A percentile compares a stretch with the other conserved stretches of the same genome.
Conservation (phyloP, 768 basidiomycete genomes). For the Amanita phalloides region DNA sequence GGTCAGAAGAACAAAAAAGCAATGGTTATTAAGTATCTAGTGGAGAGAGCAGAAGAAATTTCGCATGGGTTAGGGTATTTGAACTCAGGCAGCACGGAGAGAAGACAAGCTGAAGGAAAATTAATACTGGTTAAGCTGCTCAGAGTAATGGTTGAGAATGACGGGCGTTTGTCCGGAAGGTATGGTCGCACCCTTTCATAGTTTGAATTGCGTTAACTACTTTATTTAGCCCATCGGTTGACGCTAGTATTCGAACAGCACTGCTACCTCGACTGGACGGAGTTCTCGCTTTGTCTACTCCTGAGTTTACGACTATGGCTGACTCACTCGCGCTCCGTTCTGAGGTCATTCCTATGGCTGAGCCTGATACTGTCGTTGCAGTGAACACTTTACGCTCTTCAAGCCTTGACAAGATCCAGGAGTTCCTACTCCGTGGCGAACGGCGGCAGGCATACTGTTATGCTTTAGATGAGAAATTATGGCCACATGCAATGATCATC, state of each 20-base stretch:
- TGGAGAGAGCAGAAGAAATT: constrained; percentile 66
- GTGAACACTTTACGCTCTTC: constrained; percentile 50
- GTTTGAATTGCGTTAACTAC: neutral
- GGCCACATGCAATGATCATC: constrained; percentile 95
- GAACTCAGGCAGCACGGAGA: constrained; percentile 36
- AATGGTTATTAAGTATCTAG: constrained; percentile 66
- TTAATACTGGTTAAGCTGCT: constrained; percentile 64
- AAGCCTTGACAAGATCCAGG: constrained; percentile 67
- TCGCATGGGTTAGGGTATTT: constrained; percentile 68
- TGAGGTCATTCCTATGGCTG: constrained; percentile 19
- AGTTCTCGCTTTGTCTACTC: constrained; percentile 12
- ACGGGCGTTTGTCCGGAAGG: constrained; percentile 83
- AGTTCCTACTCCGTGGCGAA: constrained; percentile 73
- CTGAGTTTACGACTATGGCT: constrained; percentile 20
- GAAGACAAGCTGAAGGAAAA: constrained; percentile 63
- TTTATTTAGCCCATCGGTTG: constrained; percentile 42
- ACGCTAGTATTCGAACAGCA: constrained; percentile 63
- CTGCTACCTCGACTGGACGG: constrained; percentile 49
- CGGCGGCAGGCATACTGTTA: constrained; percentile 79
- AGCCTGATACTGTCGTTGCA: constrained; percentile 30
- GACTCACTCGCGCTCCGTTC: constrained; percentile 16
- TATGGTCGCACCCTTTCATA: constrained; percentile 19
- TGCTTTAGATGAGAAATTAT: constrained; percentile 81
- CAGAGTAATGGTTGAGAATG: constrained; percentile 77
- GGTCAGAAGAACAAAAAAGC: constrained; percentile 80